Conservation (phyloP, 169 alveolate species). For the Eimeria sp. region DNA sequence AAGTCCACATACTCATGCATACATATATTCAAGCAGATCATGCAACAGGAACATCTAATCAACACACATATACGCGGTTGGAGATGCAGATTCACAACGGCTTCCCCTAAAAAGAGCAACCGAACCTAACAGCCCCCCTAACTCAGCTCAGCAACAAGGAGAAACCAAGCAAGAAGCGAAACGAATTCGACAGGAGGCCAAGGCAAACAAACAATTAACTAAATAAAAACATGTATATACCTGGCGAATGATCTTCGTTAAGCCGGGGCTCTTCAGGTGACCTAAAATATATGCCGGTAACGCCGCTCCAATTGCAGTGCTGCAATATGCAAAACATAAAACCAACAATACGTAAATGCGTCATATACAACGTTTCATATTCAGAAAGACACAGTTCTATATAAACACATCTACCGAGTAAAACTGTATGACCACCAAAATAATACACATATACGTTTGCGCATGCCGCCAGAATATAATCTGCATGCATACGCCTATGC, state of each 20-base stretch:
- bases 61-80: too few relatives aligned
- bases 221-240: neutral
- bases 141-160: neutral
- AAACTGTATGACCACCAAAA: too few relatives aligned
- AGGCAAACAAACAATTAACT: too few relatives aligned
- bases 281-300: neutral
- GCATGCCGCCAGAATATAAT: too few relatives aligned
- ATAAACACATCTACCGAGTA: too few relatives aligned
- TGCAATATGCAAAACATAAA: neutral
- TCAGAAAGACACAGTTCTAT: neutral
- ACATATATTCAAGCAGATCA: neutral
- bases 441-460: too few relatives aligned
- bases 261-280: conserved; percentile 35
- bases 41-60: too few relatives aligned
- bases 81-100: neutral
- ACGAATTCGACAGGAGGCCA: neutral
- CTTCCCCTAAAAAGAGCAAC: neutral
- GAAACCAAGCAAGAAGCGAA: neutral
- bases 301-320: conserved; percentile 28
- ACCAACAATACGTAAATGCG: neutral
- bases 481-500: too few relatives aligned
- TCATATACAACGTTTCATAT: neutral
- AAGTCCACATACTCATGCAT: neutral
- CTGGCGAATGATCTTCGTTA: conserved; percentile 18
- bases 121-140: neutral